Evolutionary conservation across 768 basidiomycete genomes (phyloP).

Genomic region (Suillus bovinus): DNA sequence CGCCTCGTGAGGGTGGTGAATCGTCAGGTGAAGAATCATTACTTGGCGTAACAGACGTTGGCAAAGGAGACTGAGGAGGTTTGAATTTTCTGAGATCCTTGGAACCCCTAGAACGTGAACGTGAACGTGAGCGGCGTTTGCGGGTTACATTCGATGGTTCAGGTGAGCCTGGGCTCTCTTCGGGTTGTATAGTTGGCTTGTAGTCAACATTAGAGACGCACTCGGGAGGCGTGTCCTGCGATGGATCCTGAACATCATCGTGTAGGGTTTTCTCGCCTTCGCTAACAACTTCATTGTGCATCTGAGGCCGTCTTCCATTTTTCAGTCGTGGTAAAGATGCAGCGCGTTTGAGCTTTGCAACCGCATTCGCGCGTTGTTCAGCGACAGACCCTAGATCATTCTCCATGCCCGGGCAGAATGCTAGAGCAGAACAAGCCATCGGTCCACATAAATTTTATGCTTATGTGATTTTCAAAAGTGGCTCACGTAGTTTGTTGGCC

Average conservation of each 20-base stretch:
- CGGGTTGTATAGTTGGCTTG: constrained; percentile 28
- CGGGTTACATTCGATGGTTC: constrained; percentile 43
- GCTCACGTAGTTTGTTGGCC: constrained; percentile 12
- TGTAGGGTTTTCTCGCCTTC: constrained; percentile 67
- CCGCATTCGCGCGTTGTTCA: constrained; percentile 84
- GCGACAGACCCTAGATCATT: constrained; percentile 47
- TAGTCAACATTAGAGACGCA: constrained; percentile 23
- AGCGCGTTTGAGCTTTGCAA: constrained; percentile 89
- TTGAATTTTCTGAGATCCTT: constrained; percentile 68
- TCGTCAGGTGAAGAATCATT: constrained; percentile 76
- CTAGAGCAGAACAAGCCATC: constrained; percentile 7
- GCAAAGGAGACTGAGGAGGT: constrained; percentile 47
- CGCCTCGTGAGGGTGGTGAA: constrained; percentile 33
- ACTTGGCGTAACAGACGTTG: constrained; percentile 45
- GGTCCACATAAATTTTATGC: neutral
- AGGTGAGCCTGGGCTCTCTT: constrained; percentile 36
- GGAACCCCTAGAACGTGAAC: constrained; percentile 59
- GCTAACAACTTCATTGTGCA: constrained; percentile 81
- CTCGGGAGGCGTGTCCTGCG: constrained; percentile 11
- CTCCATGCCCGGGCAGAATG: constrained; percentile 26
- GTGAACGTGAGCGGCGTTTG: constrained; percentile 74
- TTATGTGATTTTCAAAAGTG: neutral
- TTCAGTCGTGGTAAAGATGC: constrained; percentile 91
- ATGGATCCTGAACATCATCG: constrained; percentile 36
- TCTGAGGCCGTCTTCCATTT: constrained; percentile 84